phyloP scores from a whole-genome alignment of 495 filamentous ascomycete genomes.

The Neurospora africana region DNA sequence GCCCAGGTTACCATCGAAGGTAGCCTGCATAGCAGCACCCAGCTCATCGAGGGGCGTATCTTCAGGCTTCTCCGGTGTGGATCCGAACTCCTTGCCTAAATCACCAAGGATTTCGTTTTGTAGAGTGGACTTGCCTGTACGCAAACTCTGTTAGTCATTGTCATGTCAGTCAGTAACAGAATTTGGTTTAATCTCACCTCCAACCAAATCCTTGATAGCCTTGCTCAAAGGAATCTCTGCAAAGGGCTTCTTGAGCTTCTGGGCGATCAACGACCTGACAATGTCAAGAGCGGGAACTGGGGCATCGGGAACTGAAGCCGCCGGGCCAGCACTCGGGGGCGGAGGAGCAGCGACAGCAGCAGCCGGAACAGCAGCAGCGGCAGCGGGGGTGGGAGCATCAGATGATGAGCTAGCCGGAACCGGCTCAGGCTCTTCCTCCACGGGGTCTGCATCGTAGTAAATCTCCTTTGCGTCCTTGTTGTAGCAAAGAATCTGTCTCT shows the following conservation, averaged over 20 bases:
- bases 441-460: constrained; percentile 95
- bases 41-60: constrained; percentile 94
- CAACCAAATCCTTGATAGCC: constrained; percentile 97
- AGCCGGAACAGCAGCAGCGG: constrained; percentile 38
- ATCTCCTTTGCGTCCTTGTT: constrained; percentile 99
- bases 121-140: constrained; percentile 84
- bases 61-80: constrained; percentile 96
- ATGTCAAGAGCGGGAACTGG: constrained; percentile 84
- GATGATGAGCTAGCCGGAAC: constrained; percentile 35
- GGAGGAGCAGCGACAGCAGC: constrained; percentile 46
- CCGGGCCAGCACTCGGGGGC: constrained; percentile 73
- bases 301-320: constrained; percentile 72
- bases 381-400: constrained; percentile 37
- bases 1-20: constrained; percentile 94
- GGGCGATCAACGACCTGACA: constrained; percentile 83
- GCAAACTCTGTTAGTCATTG: constrained; percentile 3
- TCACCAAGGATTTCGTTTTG: constrained; percentile 95
- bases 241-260: constrained; percentile 94
- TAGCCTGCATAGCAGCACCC: constrained; percentile 89
- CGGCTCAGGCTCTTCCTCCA: constrained; percentile 75
- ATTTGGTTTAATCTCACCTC: constrained; percentile 50
- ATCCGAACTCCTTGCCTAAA: constrained; percentile 95
- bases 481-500: constrained; percentile 97
- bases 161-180: background rate
- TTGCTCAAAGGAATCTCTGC: constrained; percentile 87